Evolutionary conservation across 2,329 filamentous ascomycete genomes (phyloP), one percentile per base, ranked within the genome.

Genomic region (Xylaria sp.): DNA sequence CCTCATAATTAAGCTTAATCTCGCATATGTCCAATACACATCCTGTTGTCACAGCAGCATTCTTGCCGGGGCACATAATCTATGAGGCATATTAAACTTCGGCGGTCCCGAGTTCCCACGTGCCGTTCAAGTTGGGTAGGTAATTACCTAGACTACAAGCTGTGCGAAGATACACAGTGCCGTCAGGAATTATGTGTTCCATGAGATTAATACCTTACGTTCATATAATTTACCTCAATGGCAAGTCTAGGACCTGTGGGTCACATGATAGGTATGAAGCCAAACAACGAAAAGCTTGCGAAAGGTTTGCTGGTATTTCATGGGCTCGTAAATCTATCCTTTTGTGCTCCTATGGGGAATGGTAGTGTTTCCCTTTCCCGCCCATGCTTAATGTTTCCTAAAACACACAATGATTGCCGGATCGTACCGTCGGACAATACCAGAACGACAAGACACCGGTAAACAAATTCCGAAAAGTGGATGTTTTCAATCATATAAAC

Each of bases 251-350:
- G 13, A 21, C 21, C 21, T 47, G 27, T 54, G 54, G 59, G 27
- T 59, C 65, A 59, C 37, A 13, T 25, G 25, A 44, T 16, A 48
- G 37, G 29, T 13, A 54, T 27, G 2, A 32, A 16, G n/a, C 42
- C 35, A 21, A 55, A 23, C 13, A 35, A 29, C 27, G 18, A 44
- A 1, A 64, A 62, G 50, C 42, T 64, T 29, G 50, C 48, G 50
- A 64, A 25, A 58, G 21, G 47, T 54, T 42, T 66, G 32, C 16
- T 54, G 21, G 12, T 64, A 65, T 63, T 63, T 71, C 69, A 50
- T 71, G 53, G 53, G 61, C 67, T 71, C 69, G 64, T 71, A 50
- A 71, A 63, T 70, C 64, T 69, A 69, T 71, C 67, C 62, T 65
- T 66, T 69, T 59, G 44, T 64, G 54, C 37, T 65, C 63, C 68